These are phyloP conservation scores for Capsicum rhomboideum DNA, from an alignment of 257 asterid species.

Conservation along the genomic window DNA sequence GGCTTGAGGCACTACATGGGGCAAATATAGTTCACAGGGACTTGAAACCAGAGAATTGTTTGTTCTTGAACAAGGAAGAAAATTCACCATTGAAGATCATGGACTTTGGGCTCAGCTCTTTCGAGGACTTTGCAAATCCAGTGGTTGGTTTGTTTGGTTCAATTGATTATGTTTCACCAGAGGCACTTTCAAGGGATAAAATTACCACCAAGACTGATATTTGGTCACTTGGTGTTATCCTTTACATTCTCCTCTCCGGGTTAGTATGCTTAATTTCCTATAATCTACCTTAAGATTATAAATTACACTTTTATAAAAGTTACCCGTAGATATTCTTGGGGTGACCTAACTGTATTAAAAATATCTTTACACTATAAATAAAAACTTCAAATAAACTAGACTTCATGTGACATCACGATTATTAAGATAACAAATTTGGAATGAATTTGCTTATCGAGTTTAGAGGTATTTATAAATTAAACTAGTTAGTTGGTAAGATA, in stretches of 20 bases:
- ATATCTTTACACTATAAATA: too few relatives aligned
- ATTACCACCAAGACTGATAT: slow-evolving; percentile 62
- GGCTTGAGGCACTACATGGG: slow-evolving; percentile 50
- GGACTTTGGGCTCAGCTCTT: slow-evolving; percentile 87
- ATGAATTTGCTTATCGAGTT: too few relatives aligned
- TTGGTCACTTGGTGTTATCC: slow-evolving; percentile 86
- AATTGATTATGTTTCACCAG: slow-evolving; percentile 79
- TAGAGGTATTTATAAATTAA: too few relatives aligned
- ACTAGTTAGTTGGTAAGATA: too few relatives aligned
- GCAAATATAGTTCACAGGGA: slow-evolving; percentile 67
- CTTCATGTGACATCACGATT: too few relatives aligned
- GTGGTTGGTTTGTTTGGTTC: slow-evolving; percentile 85
- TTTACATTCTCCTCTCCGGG: slow-evolving; percentile 91
- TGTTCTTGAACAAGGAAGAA: slow-evolving; percentile 54
- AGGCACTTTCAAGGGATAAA: slow-evolving; percentile 50
- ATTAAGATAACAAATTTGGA: too few relatives aligned
- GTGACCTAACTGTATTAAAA: too few relatives aligned
- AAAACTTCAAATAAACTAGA: too few relatives aligned
- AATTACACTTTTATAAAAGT: too few relatives aligned
- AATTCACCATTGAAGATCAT: slow-evolving; percentile 64
- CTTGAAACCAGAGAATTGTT: slow-evolving; percentile 81
- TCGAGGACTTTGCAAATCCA: slow-evolving; percentile 68
- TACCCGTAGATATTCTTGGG: too few relatives aligned
- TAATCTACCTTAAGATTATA: neutral
- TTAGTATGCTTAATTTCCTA: slow-evolving; percentile 4